These are phyloP conservation scores for Glycine tomentella DNA, from an alignment of 306 rosid species.

Conservation along the genomic window DNA sequence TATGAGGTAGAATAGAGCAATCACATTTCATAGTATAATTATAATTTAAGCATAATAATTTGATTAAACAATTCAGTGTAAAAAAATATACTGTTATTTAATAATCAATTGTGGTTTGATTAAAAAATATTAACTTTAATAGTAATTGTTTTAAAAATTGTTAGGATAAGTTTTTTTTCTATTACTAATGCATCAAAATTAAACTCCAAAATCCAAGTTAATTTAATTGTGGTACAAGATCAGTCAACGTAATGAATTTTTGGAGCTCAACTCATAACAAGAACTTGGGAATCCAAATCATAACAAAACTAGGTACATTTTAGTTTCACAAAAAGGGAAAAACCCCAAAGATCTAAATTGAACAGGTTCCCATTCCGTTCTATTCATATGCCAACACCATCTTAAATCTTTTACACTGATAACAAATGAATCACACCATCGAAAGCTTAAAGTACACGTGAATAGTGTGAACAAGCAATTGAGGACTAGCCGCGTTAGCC, in stretches of 20 bases:
- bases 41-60: not conserved
- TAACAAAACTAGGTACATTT: not conserved
- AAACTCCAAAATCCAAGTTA: not conserved
- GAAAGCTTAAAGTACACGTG: not conserved
- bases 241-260: not conserved
- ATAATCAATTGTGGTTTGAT: no score
- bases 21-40: not conserved
- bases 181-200: not conserved
- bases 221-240: not conserved
- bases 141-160: no score
- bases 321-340: not conserved
- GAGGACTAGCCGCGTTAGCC: no score
- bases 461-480: no score
- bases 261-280: no score
- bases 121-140: no score
- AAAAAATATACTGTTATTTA: not conserved
- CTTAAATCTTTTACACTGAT: slow-evolving; percentile 8
- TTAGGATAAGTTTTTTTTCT: not conserved
- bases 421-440: not conserved
- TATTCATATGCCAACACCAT: not conserved
- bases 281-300: no score
- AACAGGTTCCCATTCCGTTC: not conserved
- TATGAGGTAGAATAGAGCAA: not conserved
- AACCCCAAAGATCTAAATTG: no score
- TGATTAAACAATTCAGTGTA: not conserved